Conservation (phyloP, 176 grass and related monocot genomes). For the Pharus latifolius region DNA sequence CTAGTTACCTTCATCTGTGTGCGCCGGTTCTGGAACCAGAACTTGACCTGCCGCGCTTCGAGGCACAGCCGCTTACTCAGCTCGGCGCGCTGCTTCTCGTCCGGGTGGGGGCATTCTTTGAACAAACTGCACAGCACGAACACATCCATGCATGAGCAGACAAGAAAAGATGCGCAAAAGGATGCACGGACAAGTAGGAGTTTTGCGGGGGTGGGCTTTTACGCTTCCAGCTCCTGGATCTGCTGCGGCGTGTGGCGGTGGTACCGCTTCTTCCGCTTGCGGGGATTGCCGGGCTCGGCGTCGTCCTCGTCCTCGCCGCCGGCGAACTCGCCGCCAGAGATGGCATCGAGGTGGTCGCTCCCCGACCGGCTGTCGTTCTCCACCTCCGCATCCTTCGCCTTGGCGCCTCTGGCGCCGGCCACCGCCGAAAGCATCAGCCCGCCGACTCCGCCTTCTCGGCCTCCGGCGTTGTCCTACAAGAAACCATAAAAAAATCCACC, state of each 20-base stretch:
- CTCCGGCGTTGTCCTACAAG: constrained; percentile 28
- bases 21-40: constrained; percentile 96
- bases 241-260: constrained; percentile 96
- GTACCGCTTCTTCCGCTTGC: constrained; percentile 89
- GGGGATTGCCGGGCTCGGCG: constrained; percentile 48
- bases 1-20: constrained; percentile 89
- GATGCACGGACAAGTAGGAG: background rate
- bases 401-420: background rate
- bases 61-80: constrained; percentile 77
- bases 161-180: background rate
- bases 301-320: constrained; percentile 47
- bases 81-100: constrained; percentile 87
- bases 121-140: constrained; percentile 44
- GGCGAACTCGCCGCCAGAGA: constrained; percentile 22
- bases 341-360: constrained; percentile 77
- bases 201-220: background rate
- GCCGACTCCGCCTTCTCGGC: background rate
- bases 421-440: background rate
- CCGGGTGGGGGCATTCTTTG: constrained; percentile 97
- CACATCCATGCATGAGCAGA: constrained; percentile 36
- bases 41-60: constrained; percentile 94
- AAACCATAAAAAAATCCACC: background rate
- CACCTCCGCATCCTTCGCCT: constrained; percentile 9
- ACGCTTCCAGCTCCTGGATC: constrained; percentile 98
- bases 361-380: constrained; percentile 84